Base-by-base conservation (phyloP, 2,329 filamentous ascomycete genomes). In the Botrytis porri region DNA sequence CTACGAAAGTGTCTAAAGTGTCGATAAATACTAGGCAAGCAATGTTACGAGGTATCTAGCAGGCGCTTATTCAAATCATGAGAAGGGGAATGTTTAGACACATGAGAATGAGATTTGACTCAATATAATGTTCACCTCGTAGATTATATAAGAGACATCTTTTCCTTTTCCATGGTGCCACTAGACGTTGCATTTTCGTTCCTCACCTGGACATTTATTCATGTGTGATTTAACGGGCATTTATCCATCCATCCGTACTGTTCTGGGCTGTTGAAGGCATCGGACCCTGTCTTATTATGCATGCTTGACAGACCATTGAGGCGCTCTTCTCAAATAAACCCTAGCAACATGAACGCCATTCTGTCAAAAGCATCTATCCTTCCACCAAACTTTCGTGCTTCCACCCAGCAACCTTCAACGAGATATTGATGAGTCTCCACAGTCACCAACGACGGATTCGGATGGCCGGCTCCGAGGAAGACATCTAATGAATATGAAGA, bases 261-360 rank as follows among this genome's bases (percentile, higher is more conserved):
- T 54, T 66, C 64, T 66, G 32, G 64, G 22, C 45, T 39, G 39
- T 66, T 8, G 29, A 29, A 39, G 18, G 35, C n/a, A 39, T 54
- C 39, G 25, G 64, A 66, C 64, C 64, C 64, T n/a, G 22, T 66
- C 45, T 39, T 54, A 54, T 39, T 54, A 54, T 66, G 64, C 64
- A 66, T 54, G 32, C 45, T 66, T 66, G 64, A 54, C 22, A 35
- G 29, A 39, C 64, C 22, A 51, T 35, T 14, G 29, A 64, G 25
- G 61, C 41, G 29, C 61, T 43, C 61, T 29, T 43, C 39, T 41
- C 39, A 43, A 32, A 43, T 29, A 64, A 7, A 29, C 25, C 61
- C 64, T 37, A 25, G n/a, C 43, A 69, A 60, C 39, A 51, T 72
- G 70, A 69, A 67, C 43, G 62, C 63, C 70, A 69, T 61, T 62